Conservation (phyloP, 257 asterid species). For the Capsicum chinense region DNA sequence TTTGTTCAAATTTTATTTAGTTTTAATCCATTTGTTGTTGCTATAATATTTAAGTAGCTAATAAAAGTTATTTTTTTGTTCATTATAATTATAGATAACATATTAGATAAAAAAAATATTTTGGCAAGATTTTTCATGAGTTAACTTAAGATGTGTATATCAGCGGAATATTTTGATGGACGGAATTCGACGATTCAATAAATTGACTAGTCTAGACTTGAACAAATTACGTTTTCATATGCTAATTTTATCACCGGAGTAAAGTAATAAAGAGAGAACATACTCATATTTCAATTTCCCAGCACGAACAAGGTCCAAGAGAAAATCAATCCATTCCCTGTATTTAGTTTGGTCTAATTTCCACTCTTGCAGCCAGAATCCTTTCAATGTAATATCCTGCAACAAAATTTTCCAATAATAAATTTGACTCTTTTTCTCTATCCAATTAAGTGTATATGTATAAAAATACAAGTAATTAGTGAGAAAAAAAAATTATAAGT, state of each 20-base stretch:
- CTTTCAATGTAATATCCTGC: slow-evolving; percentile 83
- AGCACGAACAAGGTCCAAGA: slow-evolving; percentile 57
- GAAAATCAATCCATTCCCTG: slow-evolving; percentile 74
- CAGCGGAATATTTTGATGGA: no score
- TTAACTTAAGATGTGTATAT: no score
- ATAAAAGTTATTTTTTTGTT: background rate
- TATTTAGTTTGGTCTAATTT: slow-evolving; percentile 60
- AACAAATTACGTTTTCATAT: background rate
- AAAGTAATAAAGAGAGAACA: slow-evolving; percentile 25
- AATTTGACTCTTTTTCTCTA: background rate
- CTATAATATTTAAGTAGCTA: background rate
- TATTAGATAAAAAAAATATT: no score
- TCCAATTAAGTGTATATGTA: background rate
- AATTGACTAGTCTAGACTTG: background rate
- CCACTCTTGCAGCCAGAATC: slow-evolving; percentile 90
- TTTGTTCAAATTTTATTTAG: no score
- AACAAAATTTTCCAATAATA: background rate
- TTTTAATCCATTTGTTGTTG: no score
- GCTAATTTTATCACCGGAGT: background rate
- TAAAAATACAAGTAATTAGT: background rate
- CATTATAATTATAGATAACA: background rate
- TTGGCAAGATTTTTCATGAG: no score
- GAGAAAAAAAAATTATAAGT: background rate
- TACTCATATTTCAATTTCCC: slow-evolving; percentile 85
- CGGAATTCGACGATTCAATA: background rate